A percentile compares a stretch with the other conserved stretches of the same genome.
Evolutionary conservation across 2,329 filamentous ascomycete genomes (phyloP).

Genomic region (Aureobasidium melanogenum): DNA sequence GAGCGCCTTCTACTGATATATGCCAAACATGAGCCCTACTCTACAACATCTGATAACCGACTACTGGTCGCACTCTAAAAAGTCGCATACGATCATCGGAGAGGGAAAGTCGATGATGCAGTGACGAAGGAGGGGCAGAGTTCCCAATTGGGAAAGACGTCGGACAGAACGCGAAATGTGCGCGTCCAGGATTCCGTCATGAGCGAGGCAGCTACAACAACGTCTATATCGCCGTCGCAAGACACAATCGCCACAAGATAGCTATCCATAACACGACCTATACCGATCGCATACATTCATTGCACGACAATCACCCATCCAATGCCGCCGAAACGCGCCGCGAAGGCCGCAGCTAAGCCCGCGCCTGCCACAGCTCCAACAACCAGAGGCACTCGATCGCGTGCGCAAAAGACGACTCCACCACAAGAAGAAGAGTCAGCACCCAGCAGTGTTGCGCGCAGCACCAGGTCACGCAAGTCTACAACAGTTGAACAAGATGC

Average conservation of each 20-base stretch:
- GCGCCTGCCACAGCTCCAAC: not conserved
- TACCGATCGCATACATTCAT: not conserved
- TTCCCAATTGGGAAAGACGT: not conserved
- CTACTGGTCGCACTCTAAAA: too few species aligned
- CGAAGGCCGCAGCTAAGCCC: slow-evolving; percentile 11
- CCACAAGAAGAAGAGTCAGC: slow-evolving; percentile 16
- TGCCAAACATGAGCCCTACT: too few species aligned
- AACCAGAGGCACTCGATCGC: slow-evolving; percentile 15
- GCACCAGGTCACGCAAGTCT: slow-evolving; percentile 21
- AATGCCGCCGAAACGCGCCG: slow-evolving; percentile 17
- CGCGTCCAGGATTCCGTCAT: slow-evolving; percentile 8
- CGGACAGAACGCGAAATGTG: not conserved
- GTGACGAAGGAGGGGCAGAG: not conserved
- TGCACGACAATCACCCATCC: not conserved
- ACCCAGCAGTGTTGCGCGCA: slow-evolving; percentile 19
- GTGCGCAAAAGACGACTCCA: slow-evolving; percentile 22
- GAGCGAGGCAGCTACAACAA: slow-evolving; percentile 4
- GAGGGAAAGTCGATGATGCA: not conserved
- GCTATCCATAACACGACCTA: not conserved
- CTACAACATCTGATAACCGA: too few species aligned
- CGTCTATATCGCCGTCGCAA: slow-evolving; percentile 3
- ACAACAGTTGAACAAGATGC: slow-evolving; percentile 7
- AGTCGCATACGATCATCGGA: too few species aligned
- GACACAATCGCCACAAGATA: not conserved
- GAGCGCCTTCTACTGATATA: not conserved